Base-by-base conservation (phyloP, 1,284 basidiomycete species). In the Pseudozyma thailandica region DNA sequence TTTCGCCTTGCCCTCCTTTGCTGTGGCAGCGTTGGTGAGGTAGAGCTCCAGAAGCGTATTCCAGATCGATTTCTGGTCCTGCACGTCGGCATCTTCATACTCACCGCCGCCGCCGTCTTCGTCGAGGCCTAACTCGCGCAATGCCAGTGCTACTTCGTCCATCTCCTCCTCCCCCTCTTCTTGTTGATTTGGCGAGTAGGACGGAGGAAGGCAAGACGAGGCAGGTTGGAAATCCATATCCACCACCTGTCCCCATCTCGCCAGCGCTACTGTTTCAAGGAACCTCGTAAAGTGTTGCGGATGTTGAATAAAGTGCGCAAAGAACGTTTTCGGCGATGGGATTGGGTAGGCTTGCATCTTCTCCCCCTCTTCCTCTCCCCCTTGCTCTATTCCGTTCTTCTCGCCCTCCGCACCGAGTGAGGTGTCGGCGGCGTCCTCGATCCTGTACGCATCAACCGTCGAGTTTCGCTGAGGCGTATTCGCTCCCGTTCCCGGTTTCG, bases 41-140 rank as follows among this genome's bases (percentile, higher is more conserved):
- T 98, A 98, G 16, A 98, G 87, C 84, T 99, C 95, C 50, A 98
- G 85, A 2, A 98, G 85, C 1, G 95, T 97, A 83, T 96, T 97
- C 94, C 95, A 98, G 13, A 97, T 90, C 0, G 93, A 90, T 12
- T 88, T 86, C 81, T 95, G 92, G 79, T 96, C 93, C 15, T 83
- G 82, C 71, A 84, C 84, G 57, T 92, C 90, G 0, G 84, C 83
- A 28, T 87, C 86, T 25, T 87, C 87, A 47, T 89, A 76, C n/a
- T 48, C 50, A 6, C 77, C 74, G 1, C 10, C 26, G n/a, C 44
- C 47, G 23, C 50, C 54, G 28, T 55, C 56, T n/a, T 46, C 43
- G 30, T 46, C 42, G 16, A 61, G 43, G 0, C 53, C 58, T 18
- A 69, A 62, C 47, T 57, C 68, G 31, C 47, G 52, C 41, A 62